A percentile compares a stretch with the other conserved stretches of the same genome.
phyloP scores from a whole-genome alignment of 116 monocot species.

The Thalassia testudinum region DNA sequence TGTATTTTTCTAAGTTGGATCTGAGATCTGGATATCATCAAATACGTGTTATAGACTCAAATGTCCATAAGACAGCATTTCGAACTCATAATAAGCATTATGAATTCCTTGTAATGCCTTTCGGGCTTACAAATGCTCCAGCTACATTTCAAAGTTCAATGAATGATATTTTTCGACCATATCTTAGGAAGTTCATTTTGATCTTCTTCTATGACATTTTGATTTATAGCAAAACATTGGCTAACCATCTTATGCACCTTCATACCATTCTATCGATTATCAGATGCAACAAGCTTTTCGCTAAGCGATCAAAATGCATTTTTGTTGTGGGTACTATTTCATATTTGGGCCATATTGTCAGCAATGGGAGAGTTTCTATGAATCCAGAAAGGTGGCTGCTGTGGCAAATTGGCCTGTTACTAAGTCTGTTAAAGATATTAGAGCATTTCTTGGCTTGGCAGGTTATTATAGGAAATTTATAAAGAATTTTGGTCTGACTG shows the following conservation, averaged over 20 bases:
- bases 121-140: slow-evolving; percentile 9
- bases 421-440: neutral
- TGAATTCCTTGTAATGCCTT: slow-evolving; percentile 4
- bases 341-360: too few species aligned
- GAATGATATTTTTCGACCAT: too few species aligned
- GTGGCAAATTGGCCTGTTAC: neutral
- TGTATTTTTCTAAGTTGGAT: slow-evolving; percentile 6
- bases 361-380: neutral
- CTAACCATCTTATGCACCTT: neutral
- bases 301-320: neutral
- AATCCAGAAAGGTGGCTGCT: neutral
- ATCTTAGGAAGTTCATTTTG: too few species aligned
- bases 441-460: too few species aligned
- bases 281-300: neutral
- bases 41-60: neutral
- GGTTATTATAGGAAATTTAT: too few species aligned
- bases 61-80: too few species aligned
- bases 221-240: neutral
- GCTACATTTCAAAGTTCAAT: slow-evolving; percentile 11
- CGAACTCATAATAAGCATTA: neutral
- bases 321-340: neutral
- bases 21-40: too few species aligned
- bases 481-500: neutral
- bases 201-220: too few species aligned
- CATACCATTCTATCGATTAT: neutral